These are phyloP conservation scores for Diaporthe vexans DNA, from an alignment of 2,329 filamentous ascomycete species.

Conservation along the genomic window DNA sequence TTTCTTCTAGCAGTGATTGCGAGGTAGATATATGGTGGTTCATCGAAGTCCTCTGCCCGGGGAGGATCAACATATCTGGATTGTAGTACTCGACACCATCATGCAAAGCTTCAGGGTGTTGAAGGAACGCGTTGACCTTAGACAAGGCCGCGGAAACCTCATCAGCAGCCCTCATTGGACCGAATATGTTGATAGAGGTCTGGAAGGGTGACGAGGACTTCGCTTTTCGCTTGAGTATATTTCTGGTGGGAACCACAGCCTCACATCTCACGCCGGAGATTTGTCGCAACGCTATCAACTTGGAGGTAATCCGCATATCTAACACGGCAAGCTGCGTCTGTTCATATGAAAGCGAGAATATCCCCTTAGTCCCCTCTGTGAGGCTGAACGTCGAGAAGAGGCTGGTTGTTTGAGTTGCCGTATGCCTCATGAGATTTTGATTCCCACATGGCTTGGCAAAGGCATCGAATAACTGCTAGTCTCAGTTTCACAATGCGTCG, in stretches of 20 bases:
- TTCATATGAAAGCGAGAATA: background rate
- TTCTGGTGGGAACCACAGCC: background rate
- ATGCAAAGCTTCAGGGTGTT: background rate
- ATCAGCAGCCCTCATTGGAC: background rate
- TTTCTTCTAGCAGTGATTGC: background rate
- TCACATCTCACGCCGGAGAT: background rate
- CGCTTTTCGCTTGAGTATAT: background rate
- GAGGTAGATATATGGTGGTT: background rate
- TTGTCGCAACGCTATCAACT: background rate
- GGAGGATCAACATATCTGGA: slow-evolving; percentile 3
- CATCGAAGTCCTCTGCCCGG: background rate
- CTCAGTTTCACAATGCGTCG: background rate
- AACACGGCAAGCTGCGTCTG: background rate
- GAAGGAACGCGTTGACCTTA: background rate
- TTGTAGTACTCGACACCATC: background rate
- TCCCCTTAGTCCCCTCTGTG: background rate
- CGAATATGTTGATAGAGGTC: slow-evolving; percentile 2
- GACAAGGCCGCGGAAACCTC: background rate
- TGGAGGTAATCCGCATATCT: background rate
- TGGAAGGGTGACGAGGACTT: slow-evolving; percentile 3
- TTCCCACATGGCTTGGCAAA: slow-evolving; percentile 2
- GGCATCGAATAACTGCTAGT: background rate
- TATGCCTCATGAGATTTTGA: background rate
- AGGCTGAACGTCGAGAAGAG: background rate
- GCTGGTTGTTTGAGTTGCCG: background rate